Conservation (phyloP, 495 filamentous ascomycete species). For the Hyaloscypha hepaticicola region DNA sequence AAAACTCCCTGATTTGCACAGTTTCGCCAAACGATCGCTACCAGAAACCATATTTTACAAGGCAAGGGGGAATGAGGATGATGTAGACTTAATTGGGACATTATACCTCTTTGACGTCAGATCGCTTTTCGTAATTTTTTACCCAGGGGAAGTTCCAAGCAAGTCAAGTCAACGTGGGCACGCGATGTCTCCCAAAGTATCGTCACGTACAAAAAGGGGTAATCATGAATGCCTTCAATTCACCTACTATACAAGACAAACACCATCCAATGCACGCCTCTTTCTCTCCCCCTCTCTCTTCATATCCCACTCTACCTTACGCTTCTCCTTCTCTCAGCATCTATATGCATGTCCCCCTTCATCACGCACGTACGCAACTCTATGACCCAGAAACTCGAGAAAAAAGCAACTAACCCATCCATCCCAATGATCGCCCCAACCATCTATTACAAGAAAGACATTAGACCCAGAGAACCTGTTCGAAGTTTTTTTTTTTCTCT, state of each 20-base stretch:
- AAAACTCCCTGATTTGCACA: too few species aligned
- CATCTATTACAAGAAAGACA: slow-evolving; percentile 29
- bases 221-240: neutral
- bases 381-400: neutral
- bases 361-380: neutral
- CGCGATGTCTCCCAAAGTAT: too few species aligned
- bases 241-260: neutral
- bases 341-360: neutral
- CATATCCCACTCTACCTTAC: neutral
- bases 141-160: too few species aligned
- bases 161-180: too few species aligned
- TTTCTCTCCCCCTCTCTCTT: neutral
- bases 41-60: too few species aligned
- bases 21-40: too few species aligned
- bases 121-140: too few species aligned
- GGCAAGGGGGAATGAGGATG: too few species aligned
- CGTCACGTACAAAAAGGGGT: neutral
- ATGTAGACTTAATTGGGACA: too few species aligned
- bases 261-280: too few species aligned
- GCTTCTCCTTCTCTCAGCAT: neutral
- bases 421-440: neutral
- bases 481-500: too few species aligned
- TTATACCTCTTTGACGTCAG: too few species aligned
- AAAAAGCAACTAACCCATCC: slow-evolving; percentile 2
- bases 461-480: neutral